Evolutionary conservation across 495 filamentous ascomycete genomes (phyloP).

Genomic region (Immersiella caudata): DNA sequence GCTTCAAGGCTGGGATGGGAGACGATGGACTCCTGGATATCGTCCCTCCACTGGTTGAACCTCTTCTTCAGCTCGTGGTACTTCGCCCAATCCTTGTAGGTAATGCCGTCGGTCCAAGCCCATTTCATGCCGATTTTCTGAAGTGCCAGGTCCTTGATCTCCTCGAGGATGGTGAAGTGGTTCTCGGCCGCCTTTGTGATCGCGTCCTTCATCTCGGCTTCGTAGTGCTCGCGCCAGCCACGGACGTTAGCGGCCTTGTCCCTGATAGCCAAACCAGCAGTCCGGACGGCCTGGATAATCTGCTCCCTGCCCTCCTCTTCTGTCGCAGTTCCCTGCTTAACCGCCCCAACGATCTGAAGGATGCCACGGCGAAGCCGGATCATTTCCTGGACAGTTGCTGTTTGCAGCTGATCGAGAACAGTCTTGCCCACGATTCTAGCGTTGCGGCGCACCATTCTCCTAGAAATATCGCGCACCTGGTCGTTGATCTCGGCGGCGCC

Average conservation of each 20-base stretch:
- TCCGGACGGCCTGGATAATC: conserved; percentile 64
- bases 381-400: conserved; percentile 63
- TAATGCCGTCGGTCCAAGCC: conserved; percentile 94
- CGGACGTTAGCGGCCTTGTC: conserved; percentile 80
- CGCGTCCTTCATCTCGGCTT: conserved; percentile 66
- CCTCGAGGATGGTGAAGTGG: conserved; percentile 80
- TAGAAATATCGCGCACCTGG: conserved; percentile 65
- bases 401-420: conserved; percentile 68
- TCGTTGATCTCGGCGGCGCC: conserved; percentile 77
- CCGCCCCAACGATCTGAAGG: conserved; percentile 57
- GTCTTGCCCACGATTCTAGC: conserved; percentile 61
- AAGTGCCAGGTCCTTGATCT: conserved; percentile 82
- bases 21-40: conserved; percentile 71
- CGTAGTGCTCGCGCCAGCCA: conserved; percentile 74
- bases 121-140: conserved; percentile 97
- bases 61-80: conserved; percentile 84
- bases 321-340: conserved; percentile 47
- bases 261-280: conserved; percentile 76
- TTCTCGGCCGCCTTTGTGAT: conserved; percentile 76
- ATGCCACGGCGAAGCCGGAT: conserved; percentile 69
- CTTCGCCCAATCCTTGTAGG: conserved; percentile 93
- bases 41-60: conserved; percentile 82
- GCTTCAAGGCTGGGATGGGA: conserved; percentile 71
- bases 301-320: conserved; percentile 64
- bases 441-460: conserved; percentile 55